Base-by-base conservation (phyloP, 257 asterid species). In the Nicotiana obtusifolia region DNA sequence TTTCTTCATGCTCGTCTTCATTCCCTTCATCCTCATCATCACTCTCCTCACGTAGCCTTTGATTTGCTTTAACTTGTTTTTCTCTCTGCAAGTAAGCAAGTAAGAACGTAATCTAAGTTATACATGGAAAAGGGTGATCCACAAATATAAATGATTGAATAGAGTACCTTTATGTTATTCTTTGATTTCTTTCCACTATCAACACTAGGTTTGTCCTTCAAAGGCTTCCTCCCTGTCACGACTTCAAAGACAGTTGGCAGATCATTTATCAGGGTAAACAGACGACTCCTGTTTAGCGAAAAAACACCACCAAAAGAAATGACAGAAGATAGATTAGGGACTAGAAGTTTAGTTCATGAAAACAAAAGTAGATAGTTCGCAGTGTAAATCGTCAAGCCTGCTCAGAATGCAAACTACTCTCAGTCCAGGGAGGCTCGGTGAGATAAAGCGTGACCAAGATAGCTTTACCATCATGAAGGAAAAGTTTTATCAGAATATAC, bases 141-240 rank as follows among this genome's bases (percentile, higher is more conserved):
- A 71, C 59, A 71, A 71, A 44, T 41, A 69, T 41, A 19, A 35
- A 69, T 22, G 59, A 71, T 41, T 20, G 22, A 71, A 44, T 71
- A 17, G 31, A 41, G 59, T 61, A 94, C 98, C 98, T 94, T 94
- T 49, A 89, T 85, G 87, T 93, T 87, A 84, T 91, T 95, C 80
- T 97, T 97, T 78, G 97, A 91, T 87, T 83, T 94, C 91, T 95
- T 93, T 80, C 97, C 98, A 82, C 97, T 93, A 80, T 94, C 98
- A 3, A 91, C 92, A 86, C 90, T 93, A 81, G 97, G 94, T 87
- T 93, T 94, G 85, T 93, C 98, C 84, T 92, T 94, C 68, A 83
- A 86, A 65, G 97, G 91, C 81, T 93, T 93, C 87, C 97, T 89
- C 71, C 90, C 97, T 5, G 95, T 90, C 81, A 94, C 97, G 19